Conservation (phyloP, 106 monocot genomes). For the Triglochin maritima region DNA sequence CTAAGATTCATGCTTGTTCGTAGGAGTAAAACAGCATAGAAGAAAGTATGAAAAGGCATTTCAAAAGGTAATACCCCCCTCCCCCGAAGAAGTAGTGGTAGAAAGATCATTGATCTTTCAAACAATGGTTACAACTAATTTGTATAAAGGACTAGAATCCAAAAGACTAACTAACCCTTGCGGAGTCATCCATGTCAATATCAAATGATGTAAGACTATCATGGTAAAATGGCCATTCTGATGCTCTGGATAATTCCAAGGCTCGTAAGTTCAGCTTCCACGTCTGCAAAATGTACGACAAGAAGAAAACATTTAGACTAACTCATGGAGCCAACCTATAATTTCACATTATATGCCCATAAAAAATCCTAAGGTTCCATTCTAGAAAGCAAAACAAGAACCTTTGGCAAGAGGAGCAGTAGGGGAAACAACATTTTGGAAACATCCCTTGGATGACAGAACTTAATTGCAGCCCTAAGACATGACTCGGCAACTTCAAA, state of each 20-base stretch:
- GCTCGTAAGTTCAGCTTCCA: conserved; percentile 58
- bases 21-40: too few relatives aligned
- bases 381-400: not conserved
- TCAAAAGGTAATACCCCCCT: too few relatives aligned
- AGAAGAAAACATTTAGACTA: not conserved
- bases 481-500: conserved; percentile 2
- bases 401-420: conserved; percentile 6
- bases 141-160: too few relatives aligned
- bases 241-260: conserved; percentile 46
- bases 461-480: conserved; percentile 1
- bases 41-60: too few relatives aligned
- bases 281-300: conserved; percentile 25
- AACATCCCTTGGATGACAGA: not conserved
- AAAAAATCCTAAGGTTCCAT: not conserved
- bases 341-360: not conserved
- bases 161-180: not conserved
- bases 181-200: conserved; percentile 6
- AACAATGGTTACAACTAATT: too few relatives aligned
- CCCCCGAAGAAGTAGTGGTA: too few relatives aligned
- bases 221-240: conserved; percentile 51
- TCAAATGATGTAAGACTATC: conserved; percentile 23
- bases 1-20: too few relatives aligned
- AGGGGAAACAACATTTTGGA: conserved; percentile 7
- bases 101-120: too few relatives aligned
- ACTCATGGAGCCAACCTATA: not conserved